These are phyloP conservation scores for Claviceps sp. DNA, from an alignment of 2,329 filamentous ascomycete genomes.

Conservation along the genomic window DNA sequence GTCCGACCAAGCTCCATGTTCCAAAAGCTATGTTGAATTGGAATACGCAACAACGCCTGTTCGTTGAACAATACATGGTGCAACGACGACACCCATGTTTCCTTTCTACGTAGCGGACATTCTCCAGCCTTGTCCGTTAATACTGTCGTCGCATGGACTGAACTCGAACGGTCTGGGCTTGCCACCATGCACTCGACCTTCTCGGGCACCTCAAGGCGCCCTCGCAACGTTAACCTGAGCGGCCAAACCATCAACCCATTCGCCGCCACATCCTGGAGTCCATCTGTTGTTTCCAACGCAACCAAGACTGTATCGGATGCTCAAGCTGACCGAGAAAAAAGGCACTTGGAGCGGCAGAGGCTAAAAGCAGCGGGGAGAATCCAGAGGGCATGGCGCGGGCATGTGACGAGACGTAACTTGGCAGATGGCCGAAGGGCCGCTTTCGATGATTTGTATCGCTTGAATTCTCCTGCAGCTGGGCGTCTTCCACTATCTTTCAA, in stretches of 20 bases:
- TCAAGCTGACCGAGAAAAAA: conserved; percentile 68
- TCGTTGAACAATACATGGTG: background rate
- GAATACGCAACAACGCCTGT: background rate
- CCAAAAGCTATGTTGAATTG: background rate
- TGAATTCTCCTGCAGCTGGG: conserved; percentile 17
- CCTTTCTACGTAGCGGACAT: background rate
- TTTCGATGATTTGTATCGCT: conserved; percentile 48
- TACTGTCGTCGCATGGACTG: background rate
- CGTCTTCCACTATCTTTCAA: conserved; percentile 28
- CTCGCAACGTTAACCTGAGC: conserved; percentile 87
- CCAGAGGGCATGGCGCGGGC: conserved; percentile 73
- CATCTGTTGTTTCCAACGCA: conserved; percentile 45
- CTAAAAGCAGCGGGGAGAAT: conserved; percentile 60
- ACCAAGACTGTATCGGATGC: conserved; percentile 73
- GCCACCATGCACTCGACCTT: conserved; percentile 76
- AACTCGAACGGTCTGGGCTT: background rate
- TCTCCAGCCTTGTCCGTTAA: background rate
- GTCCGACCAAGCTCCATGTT: too few species aligned
- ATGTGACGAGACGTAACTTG: conserved; percentile 46
- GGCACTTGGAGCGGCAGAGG: conserved; percentile 69
- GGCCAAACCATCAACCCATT: conserved; percentile 75
- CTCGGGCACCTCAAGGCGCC: conserved; percentile 72
- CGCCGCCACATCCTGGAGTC: conserved; percentile 45
- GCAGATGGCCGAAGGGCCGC: conserved; percentile 42
- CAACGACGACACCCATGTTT: background rate